phyloP scores from a whole-genome alignment of 139 green algal genomes.

The Pleodorina starrii region DNA sequence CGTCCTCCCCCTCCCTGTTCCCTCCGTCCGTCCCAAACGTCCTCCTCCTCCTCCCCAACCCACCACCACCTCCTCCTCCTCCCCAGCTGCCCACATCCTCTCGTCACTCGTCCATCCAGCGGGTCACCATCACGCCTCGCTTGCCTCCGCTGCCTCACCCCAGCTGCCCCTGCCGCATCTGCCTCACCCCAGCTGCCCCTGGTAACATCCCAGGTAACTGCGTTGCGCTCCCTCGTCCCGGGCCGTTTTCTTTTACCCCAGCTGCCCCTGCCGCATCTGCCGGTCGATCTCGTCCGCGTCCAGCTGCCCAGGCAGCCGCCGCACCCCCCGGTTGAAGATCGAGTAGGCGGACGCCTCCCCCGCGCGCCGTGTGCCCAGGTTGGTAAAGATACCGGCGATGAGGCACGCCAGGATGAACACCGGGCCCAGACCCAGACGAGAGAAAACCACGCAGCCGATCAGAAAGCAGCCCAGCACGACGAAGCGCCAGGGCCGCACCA shows the following conservation, averaged over 20 bases:
- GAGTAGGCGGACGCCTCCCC: conserved; percentile 66
- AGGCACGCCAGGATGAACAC: conserved; percentile 51
- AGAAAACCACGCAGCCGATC: conserved; percentile 20
- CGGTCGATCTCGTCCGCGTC: conserved; percentile 70
- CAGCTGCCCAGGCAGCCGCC: conserved; percentile 70
- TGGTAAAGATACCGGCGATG: conserved; percentile 60
- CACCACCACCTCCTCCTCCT: no score
- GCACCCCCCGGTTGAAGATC: conserved; percentile 72
- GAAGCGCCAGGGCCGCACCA: conserved; percentile 41
- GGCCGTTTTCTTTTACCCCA: conserved; percentile 32
- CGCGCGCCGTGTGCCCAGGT: conserved; percentile 59
- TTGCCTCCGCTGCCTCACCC: no score
- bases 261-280: conserved; percentile 68
- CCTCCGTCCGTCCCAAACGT: no score
- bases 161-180: no score
- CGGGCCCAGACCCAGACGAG: conserved; percentile 38
- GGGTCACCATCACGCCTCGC: no score
- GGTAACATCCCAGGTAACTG: no score
- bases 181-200: no score
- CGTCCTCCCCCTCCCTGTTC: no score
- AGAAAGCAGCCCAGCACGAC: conserved; percentile 11
- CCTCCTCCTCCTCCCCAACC: no score
- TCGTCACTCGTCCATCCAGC: no score
- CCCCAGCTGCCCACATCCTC: no score
- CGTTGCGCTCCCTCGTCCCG: neutral